Conservation (phyloP, 805 yeast species). For the Saturnispora diversa region DNA sequence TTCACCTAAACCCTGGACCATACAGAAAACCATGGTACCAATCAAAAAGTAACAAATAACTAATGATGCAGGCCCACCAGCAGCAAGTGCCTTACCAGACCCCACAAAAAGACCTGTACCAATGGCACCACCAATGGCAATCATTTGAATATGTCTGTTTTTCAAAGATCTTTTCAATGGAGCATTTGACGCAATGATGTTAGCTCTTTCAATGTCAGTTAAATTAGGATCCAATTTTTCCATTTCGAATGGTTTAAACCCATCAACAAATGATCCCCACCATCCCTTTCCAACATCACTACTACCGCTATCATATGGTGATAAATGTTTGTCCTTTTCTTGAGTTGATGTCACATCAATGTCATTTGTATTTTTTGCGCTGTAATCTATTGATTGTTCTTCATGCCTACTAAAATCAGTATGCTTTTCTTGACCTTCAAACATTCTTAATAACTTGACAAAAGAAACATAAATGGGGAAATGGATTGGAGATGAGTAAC, state of each 20-base stretch:
- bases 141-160: slow-evolving; percentile 64
- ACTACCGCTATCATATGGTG: not conserved
- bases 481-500: no score
- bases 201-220: slow-evolving; percentile 37
- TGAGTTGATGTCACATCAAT: not conserved
- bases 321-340: slow-evolving; percentile 3
- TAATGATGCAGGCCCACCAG: slow-evolving; percentile 63
- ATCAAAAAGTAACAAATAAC: slow-evolving; percentile 49
- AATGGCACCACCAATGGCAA: slow-evolving; percentile 72
- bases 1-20: slow-evolving; percentile 58
- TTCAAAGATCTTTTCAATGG: slow-evolving; percentile 43
- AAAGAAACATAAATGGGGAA: not conserved
- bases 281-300: slow-evolving; percentile 7
- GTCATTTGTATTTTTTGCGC: no score
- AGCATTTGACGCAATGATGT: slow-evolving; percentile 36
- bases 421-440: not conserved
- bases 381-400: no score
- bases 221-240: slow-evolving; percentile 34
- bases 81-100: slow-evolving; percentile 48
- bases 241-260: slow-evolving; percentile 21
- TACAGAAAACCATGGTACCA: slow-evolving; percentile 50
- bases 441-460: not conserved
- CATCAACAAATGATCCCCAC: slow-evolving; percentile 18
- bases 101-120: slow-evolving; percentile 77
- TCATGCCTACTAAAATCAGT: not conserved